phyloP scores from a whole-genome alignment of 108 stramenopile genomes.

The Mediolabrus comicus region DNA sequence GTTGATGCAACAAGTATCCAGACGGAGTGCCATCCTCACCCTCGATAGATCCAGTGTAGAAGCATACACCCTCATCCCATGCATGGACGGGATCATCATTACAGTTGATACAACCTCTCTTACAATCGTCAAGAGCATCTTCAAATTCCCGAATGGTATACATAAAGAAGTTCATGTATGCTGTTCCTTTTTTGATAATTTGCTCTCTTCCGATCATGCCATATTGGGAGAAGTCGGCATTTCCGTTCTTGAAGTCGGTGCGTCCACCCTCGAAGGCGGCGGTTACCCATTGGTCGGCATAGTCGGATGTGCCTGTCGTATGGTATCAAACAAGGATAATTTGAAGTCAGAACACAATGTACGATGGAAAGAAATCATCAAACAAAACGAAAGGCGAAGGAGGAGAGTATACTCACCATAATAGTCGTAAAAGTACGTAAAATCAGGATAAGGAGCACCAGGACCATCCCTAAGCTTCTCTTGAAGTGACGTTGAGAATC shows the following conservation, averaged over 20 bases:
- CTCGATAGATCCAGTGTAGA: slow-evolving; percentile 57
- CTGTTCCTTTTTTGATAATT: slow-evolving; percentile 70
- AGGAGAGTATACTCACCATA: slow-evolving; percentile 40
- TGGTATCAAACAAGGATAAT: too few relatives aligned
- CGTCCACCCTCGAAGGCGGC: slow-evolving; percentile 55
- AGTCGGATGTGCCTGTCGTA: slow-evolving; percentile 43
- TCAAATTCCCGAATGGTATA: slow-evolving; percentile 74
- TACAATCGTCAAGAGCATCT: slow-evolving; percentile 75
- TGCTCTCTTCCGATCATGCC: slow-evolving; percentile 42
- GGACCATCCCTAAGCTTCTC: slow-evolving; percentile 38
- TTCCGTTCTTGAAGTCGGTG: slow-evolving; percentile 61
- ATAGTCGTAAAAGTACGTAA: slow-evolving; percentile 59
- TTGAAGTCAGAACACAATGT: too few relatives aligned
- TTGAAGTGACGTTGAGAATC: slow-evolving; percentile 53
- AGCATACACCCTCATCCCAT: slow-evolving; percentile 70
- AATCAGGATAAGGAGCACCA: slow-evolving; percentile 56
- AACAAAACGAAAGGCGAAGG: background rate
- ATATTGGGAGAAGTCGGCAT: slow-evolving; percentile 55
- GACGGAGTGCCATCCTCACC: slow-evolving; percentile 49
- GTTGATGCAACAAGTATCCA: slow-evolving; percentile 56
- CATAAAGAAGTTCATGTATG: slow-evolving; percentile 68
- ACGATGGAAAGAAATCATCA: too few relatives aligned
- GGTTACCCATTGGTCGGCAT: slow-evolving; percentile 72
- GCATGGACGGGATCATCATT: slow-evolving; percentile 69
- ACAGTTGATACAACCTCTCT: slow-evolving; percentile 47